Evolutionary conservation across 2,329 filamentous ascomycete genomes (phyloP), one percentile per base, ranked within the genome.

Genomic region (Emmonsiellopsis sp.): DNA sequence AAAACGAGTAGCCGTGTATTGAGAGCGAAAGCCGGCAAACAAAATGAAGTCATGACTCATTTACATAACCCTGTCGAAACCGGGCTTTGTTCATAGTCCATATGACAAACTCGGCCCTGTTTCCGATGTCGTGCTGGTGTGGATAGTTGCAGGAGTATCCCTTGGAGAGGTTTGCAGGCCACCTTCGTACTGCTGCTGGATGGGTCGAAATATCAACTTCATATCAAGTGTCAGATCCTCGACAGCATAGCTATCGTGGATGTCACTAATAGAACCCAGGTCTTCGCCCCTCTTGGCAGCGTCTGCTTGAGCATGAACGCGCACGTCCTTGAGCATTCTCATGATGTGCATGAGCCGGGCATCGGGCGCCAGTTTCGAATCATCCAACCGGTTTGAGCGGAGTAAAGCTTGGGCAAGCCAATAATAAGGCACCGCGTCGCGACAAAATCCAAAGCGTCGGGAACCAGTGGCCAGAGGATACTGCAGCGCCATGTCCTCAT

Each of bases 351-450:
- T 71, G 57, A 85, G 81, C 6, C 83, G 77, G 54, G 76, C 68
- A 59, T 87, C 82, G n/a, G 81, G 72, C 11, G 76, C 68, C 61
- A 79, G 70, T 43, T 78, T 73, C 63, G 81, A 75, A 59, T 84
- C 79, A 32, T 74, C 68, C 10, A 73, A 64, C 30, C 76, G 72
- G 15, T 78, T 79, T 56, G 80, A 79, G 63, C 82, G 80, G 52
- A 88, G 70, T 62, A 87, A 76, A 61, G 81, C 79, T 56, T 79
- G 84, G 13, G 83, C 85, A 42, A 89, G 75, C 77, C 82, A 89
- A 70, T 84, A 89, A 65, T 85, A 89, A 61, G 87, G 84, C 11
- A 87, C 79, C 1, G 79, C 85, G 61, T 89, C 85, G 49, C 84
- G 74, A 52, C 82, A 87, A 67, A 88, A 88, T 0, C 86, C 85